Percentiles rank a stretch among this genome's conserved stretches.
These are phyloP conservation scores for Boletus rubescentipes DNA, from an alignment of 768 basidiomycete genomes.

Conservation along the genomic window DNA sequence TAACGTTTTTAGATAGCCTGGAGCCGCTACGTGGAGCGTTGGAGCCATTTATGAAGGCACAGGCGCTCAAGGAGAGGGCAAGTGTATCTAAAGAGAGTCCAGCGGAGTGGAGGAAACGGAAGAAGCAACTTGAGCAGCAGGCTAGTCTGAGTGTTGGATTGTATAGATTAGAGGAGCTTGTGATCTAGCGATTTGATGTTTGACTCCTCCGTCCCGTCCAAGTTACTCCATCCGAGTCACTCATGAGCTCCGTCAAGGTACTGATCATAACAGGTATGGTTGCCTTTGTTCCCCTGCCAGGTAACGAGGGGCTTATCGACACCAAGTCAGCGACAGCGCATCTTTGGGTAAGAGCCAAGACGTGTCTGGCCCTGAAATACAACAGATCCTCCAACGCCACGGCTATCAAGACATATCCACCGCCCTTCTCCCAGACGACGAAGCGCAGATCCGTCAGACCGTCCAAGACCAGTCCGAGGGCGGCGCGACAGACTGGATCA, in stretches of 20 bases:
- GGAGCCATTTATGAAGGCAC: conserved; percentile 59
- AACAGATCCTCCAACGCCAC: conserved; percentile 42
- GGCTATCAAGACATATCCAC: conserved; percentile 39
- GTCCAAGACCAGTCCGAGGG: conserved; percentile 48
- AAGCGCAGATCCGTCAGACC: conserved; percentile 44
- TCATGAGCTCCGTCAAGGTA: conserved; percentile 26
- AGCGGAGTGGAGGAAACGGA: conserved; percentile 52
- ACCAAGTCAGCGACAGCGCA: conserved; percentile 68
- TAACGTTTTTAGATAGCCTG: conserved; percentile 46
- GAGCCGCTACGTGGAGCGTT: conserved; percentile 61
- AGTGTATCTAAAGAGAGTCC: conserved; percentile 32
- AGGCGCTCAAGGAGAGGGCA: conserved; percentile 47
- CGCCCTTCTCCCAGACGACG: conserved; percentile 67
- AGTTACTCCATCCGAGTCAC: too few species aligned
- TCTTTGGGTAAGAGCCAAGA: conserved; percentile 49
- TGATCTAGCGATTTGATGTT: conserved; percentile 37
- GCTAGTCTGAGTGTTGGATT: conserved; percentile 55
- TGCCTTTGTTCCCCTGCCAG: background rate
- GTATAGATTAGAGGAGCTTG: conserved; percentile 73
- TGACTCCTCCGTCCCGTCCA: too few species aligned
- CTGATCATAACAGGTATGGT: conserved; percentile 30
- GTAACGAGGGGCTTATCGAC: conserved; percentile 2
- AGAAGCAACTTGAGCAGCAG: conserved; percentile 52
- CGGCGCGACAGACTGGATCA: conserved; percentile 63
- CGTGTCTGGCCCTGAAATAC: conserved; percentile 65